These are phyloP conservation scores for Nicotiana otophora DNA, from an alignment of 257 asterid species.

Conservation along the genomic window DNA sequence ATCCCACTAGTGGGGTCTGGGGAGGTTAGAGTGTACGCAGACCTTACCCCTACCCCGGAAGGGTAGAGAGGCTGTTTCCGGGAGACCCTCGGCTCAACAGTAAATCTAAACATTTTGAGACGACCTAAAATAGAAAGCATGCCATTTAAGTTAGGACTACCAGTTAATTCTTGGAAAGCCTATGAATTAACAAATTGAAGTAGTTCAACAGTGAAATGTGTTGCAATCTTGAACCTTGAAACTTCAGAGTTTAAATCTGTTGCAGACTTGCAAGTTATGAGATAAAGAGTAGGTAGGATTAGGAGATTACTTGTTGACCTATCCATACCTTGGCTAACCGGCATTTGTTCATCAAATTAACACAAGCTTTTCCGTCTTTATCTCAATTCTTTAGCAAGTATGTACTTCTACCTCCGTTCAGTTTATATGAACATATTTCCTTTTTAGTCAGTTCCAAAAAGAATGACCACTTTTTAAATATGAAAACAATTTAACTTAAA, in stretches of 20 bases:
- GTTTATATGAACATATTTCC: too few relatives aligned
- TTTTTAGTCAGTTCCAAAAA: too few relatives aligned
- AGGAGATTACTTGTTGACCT: not conserved
- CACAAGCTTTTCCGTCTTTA: not conserved
- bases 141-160: not conserved
- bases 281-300: not conserved
- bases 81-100: too few relatives aligned
- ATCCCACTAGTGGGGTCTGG: too few relatives aligned
- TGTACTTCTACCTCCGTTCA: not conserved
- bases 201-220: not conserved
- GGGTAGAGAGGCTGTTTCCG: too few relatives aligned
- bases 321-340: not conserved
- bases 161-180: not conserved
- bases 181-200: not conserved
- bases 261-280: not conserved
- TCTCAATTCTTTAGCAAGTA: not conserved
- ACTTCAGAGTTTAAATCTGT: not conserved
- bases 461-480: too few relatives aligned
- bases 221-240: not conserved
- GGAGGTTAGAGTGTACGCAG: too few relatives aligned
- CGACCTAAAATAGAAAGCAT: not conserved
- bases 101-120: not conserved
- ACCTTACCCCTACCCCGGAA: too few relatives aligned
- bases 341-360: not conserved
- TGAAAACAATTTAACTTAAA: too few relatives aligned